Evolutionary conservation across 169 alveolate genomes (phyloP).

Genomic region (Cardiosporidium cionae): DNA sequence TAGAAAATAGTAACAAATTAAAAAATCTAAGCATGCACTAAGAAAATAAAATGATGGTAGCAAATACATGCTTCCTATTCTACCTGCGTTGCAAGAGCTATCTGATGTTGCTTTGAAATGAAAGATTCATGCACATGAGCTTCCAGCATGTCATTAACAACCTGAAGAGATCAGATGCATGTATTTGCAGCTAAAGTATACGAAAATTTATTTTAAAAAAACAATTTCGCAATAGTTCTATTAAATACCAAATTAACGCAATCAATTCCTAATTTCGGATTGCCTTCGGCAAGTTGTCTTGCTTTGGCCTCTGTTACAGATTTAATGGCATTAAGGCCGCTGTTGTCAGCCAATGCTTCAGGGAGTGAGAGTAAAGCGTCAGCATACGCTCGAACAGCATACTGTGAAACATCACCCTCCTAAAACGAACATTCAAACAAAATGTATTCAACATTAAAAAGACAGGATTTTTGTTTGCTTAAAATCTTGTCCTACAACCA

Average conservation of each 20-base stretch:
- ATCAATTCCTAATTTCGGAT: conserved; percentile 85
- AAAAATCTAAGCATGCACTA: background rate
- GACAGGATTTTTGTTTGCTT: too few species aligned
- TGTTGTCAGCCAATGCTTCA: conserved; percentile 91
- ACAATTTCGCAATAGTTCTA: background rate
- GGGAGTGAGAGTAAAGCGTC: conserved; percentile 94
- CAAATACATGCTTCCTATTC: conserved; percentile 74
- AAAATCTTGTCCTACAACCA: too few species aligned
- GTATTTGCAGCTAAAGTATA: conserved; percentile 82
- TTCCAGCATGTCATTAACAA: conserved; percentile 71
- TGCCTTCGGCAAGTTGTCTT: conserved; percentile 64
- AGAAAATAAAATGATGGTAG: conserved; percentile 15
- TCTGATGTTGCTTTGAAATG: conserved; percentile 84
- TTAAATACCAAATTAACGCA: conserved; percentile 60
- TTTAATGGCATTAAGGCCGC: conserved; percentile 79
- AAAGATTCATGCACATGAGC: conserved; percentile 87
- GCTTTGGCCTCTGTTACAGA: conserved; percentile 84
- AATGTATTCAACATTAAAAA: too few species aligned
- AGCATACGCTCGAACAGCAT: conserved; percentile 95
- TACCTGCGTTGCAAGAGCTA: conserved; percentile 96
- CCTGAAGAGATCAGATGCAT: conserved; percentile 76
- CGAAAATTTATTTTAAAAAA: conserved; percentile 27
- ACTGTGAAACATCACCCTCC: conserved; percentile 86
- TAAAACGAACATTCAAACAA: background rate
- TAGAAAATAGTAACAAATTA: background rate